Evolutionary conservation across 345 rosid species (phyloP).

Genomic region (Jatropha curcas): DNA sequence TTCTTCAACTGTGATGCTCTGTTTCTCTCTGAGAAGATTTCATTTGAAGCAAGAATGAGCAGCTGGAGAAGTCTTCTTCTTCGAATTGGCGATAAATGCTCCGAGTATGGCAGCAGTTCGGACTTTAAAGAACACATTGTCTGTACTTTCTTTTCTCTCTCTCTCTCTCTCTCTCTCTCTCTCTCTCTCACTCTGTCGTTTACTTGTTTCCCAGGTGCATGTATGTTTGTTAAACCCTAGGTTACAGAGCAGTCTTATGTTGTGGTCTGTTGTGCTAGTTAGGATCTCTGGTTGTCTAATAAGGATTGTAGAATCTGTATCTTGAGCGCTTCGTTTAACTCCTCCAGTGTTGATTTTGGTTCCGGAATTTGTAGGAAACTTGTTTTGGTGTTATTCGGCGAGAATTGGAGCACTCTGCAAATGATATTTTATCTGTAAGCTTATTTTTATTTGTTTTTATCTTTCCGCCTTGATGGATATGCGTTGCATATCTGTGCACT

Average conservation of each 20-base stretch:
- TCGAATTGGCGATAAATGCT: conserved; percentile 84
- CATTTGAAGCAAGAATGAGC: conserved; percentile 39
- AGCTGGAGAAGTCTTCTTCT: conserved; percentile 85
- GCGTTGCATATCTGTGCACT: no score
- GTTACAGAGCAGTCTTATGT: background rate
- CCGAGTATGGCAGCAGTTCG: conserved; percentile 69
- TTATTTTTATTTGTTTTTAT: background rate
- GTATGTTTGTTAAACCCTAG: conserved; percentile 26
- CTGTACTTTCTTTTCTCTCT: conserved; percentile 11
- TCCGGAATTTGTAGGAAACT: conserved; percentile 59
- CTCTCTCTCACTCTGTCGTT: background rate
- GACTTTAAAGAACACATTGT: conserved; percentile 88
- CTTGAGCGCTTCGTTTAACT: background rate
- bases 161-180: conserved; percentile 10
- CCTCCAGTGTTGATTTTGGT: background rate
- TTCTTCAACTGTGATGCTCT: background rate
- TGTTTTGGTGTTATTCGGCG: conserved; percentile 76
- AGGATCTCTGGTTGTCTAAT: background rate
- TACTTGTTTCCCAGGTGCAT: background rate
- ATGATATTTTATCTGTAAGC: conserved; percentile 58
- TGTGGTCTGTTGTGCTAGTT: background rate
- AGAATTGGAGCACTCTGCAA: conserved; percentile 74
- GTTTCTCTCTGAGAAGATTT: background rate
- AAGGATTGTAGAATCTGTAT: background rate
- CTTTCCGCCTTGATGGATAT: no score